Evolutionary conservation across 2,329 filamentous ascomycete species (phyloP), one percentile per base, ranked within the genome.

Genomic region (Teratosphaeria pseudoeucalypti): DNA sequence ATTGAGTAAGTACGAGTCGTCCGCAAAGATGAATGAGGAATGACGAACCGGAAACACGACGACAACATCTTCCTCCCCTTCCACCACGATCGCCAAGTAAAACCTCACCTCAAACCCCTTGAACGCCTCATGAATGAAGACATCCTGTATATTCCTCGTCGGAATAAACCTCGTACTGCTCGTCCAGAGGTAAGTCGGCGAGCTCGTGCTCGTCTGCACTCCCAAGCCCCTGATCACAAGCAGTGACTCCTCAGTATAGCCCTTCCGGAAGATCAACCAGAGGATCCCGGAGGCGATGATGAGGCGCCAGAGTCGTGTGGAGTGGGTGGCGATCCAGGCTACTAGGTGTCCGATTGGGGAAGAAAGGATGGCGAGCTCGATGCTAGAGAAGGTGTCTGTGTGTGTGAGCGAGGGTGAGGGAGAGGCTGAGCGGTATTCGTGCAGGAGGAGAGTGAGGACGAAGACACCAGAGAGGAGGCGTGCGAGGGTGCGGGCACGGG

Each of bases 81-180:
- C 88, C 19, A 97, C 90, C 57, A 97, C 87, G 34, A 97, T 89
- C 4, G 90, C 85, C 9, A 99, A 77, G 70, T 96, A 96, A 70
- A 92, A 95, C 49, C 87, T 79, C 39, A 97, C 91, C 75, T 92
- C 90, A 69, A 96, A 95, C 0, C 92, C 92, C 60, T 84, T 85
- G 74, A 97, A 97, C 3, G 92, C 94, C 78, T 99, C 94, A 72
- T 96, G 91, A 56, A 99, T 89, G 58, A 96, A 84, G 59, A 99
- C 87, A 72, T 99, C 94, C 71, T 89, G 89, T 60, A 99, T 95
- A 74, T 90, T 86, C 53, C 88, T 89, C 0, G 92, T 96, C 0
- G 94, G 92, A 61, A 99, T 97, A 73, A 89, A 90, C 56, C 85
- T 78, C n/a, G 85, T 88, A 1, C 81, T 79, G 2, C 82, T 76